phyloP scores from a whole-genome alignment of 2,329 filamentous ascomycete species.

The Claviceps lovelessii region DNA sequence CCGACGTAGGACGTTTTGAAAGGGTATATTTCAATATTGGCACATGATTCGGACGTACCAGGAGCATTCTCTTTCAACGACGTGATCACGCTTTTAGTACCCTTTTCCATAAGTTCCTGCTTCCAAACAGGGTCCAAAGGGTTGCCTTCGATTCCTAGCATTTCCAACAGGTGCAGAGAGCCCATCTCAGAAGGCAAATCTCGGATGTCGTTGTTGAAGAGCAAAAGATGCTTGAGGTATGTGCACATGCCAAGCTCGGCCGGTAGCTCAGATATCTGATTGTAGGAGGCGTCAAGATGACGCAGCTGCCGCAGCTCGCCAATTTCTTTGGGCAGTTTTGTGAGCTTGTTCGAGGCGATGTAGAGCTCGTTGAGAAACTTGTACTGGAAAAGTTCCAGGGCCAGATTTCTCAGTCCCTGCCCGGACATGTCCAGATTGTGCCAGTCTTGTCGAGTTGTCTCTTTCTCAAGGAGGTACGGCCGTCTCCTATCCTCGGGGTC shows the following conservation, averaged over 20 bases:
- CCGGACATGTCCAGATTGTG: conserved; percentile 87
- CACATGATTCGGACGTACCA: conserved; percentile 39
- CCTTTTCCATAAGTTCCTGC: conserved; percentile 71
- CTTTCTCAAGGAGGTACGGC: conserved; percentile 51
- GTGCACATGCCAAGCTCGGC: conserved; percentile 95
- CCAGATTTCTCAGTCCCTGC: conserved; percentile 78
- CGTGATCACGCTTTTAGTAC: conserved; percentile 72
- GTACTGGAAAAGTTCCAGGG: conserved; percentile 70
- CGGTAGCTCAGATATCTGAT: conserved; percentile 68
- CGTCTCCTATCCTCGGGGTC: conserved; percentile 43
- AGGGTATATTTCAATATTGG: not conserved
- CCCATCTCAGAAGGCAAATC: conserved; percentile 76
- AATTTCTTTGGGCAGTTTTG: conserved; percentile 63
- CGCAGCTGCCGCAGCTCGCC: conserved; percentile 69
- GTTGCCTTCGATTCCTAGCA: conserved; percentile 86
- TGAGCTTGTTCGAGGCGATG: conserved; percentile 83
- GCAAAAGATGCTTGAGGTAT: conserved; percentile 67
- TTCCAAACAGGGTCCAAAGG: conserved; percentile 64
- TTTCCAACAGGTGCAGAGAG: conserved; percentile 74
- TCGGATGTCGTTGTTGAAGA: conserved; percentile 83
- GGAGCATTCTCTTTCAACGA: conserved; percentile 72
- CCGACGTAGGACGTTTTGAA: no score
- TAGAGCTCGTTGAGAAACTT: conserved; percentile 83
- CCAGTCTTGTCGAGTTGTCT: conserved; percentile 68
- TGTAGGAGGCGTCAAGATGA: conserved; percentile 77